Conservation (phyloP, 2,329 filamentous ascomycete species). For the Ascochyta clinopodiicola region DNA sequence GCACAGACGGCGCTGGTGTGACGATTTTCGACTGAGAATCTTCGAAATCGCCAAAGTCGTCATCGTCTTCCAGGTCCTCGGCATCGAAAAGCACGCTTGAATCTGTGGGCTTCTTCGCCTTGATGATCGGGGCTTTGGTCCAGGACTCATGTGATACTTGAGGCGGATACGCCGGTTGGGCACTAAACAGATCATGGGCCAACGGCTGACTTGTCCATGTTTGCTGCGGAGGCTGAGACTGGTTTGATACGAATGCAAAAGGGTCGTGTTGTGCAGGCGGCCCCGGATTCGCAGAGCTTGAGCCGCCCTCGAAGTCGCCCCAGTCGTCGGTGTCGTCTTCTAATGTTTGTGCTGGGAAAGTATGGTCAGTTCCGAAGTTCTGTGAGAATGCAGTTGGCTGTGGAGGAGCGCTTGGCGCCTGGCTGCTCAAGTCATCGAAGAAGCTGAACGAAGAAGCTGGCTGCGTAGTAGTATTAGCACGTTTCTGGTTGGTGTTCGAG, state of each 20-base stretch:
- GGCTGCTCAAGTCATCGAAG: slow-evolving; percentile 41
- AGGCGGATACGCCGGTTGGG: neutral
- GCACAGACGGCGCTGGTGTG: slow-evolving; percentile 1
- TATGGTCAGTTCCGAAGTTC: slow-evolving; percentile 9
- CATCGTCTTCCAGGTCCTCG: slow-evolving; percentile 44
- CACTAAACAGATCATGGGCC: slow-evolving; percentile 23
- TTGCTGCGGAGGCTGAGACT: slow-evolving; percentile 20
- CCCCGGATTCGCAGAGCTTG: slow-evolving; percentile 23
- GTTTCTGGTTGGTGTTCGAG: slow-evolving; percentile 22
- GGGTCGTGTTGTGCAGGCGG: slow-evolving; percentile 24
- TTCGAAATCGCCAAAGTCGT: slow-evolving; percentile 49
- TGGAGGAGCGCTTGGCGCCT: slow-evolving; percentile 18
- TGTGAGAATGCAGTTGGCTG: slow-evolving; percentile 19
- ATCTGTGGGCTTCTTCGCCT: slow-evolving; percentile 43
- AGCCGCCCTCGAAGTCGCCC: slow-evolving; percentile 50
- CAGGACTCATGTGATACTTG: slow-evolving; percentile 25
- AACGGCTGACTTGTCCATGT: slow-evolving; percentile 11
- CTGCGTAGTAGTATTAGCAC: slow-evolving; percentile 11
- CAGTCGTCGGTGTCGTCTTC: slow-evolving; percentile 47
- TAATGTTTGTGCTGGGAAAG: neutral
- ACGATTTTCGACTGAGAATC: slow-evolving; percentile 21
- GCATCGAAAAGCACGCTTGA: slow-evolving; percentile 51
- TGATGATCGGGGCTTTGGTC: slow-evolving; percentile 37
- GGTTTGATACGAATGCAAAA: slow-evolving; percentile 23
- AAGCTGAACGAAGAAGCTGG: slow-evolving; percentile 39